Conservation (phyloP, 331 rosid genomes). For the Prunus yedoensis region DNA sequence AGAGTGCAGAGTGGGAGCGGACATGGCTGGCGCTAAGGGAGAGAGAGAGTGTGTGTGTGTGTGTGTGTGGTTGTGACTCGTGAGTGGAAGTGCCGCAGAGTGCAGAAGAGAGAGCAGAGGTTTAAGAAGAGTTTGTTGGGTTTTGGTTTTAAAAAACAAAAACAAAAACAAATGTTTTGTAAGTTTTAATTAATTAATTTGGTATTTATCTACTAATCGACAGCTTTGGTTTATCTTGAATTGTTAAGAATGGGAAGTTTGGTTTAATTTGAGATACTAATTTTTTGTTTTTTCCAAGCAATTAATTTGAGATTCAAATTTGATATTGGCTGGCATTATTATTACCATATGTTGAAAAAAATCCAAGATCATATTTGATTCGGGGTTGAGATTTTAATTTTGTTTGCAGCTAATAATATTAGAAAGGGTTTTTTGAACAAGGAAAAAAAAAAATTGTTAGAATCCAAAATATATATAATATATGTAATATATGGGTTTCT, state of each 20-base stretch:
- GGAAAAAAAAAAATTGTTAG: too few relatives aligned
- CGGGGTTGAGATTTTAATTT: not conserved
- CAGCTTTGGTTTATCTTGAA: too few relatives aligned
- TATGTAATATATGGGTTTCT: not conserved
- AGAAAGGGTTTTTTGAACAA: too few relatives aligned
- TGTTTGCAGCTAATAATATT: not conserved
- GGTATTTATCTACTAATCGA: too few relatives aligned
- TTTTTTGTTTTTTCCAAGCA: too few relatives aligned
- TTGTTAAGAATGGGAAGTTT: too few relatives aligned
- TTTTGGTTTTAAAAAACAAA: too few relatives aligned
- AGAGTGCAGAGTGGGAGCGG: not conserved
- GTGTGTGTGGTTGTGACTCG: not conserved
- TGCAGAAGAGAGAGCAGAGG: not conserved
- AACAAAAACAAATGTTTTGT: too few relatives aligned
- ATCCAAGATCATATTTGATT: not conserved
- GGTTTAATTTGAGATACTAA: too few relatives aligned
- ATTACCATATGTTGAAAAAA: not conserved
- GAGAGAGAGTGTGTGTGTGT: too few relatives aligned
- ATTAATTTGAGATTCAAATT: too few relatives aligned
- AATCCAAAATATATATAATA: not conserved
- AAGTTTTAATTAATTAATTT: too few relatives aligned
- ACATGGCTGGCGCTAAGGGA: not conserved
- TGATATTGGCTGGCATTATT: not conserved
- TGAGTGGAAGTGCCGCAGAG: not conserved
- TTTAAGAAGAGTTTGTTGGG: not conserved